Conservation (phyloP, 495 filamentous ascomycete genomes). For the Trichoderma parareesei region DNA sequence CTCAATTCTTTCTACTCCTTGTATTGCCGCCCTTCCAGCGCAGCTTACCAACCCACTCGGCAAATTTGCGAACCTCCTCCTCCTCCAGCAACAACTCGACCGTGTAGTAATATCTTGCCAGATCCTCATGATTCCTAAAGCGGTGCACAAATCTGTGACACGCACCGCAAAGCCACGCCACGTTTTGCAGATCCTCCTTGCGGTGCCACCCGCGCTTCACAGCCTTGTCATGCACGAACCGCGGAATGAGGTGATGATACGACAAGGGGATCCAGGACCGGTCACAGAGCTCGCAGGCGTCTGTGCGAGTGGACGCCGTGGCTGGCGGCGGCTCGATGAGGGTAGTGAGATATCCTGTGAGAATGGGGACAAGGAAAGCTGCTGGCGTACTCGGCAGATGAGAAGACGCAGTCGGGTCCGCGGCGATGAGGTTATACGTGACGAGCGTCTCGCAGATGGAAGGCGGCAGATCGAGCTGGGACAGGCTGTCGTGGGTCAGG, state of each 20-base stretch:
- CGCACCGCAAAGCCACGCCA: conserved; percentile 83
- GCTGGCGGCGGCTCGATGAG: conserved; percentile 52
- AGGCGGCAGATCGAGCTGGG: conserved; percentile 29
- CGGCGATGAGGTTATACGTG: conserved; percentile 48
- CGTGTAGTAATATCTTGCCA: conserved; percentile 66
- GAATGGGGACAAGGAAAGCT: conserved; percentile 52
- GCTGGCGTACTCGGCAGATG: conserved; percentile 8
- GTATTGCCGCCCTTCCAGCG: conserved; percentile 46
- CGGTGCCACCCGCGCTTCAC: conserved; percentile 75
- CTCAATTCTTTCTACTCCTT: not conserved
- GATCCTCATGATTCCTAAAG: conserved; percentile 67
- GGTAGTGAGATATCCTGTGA: conserved; percentile 50
- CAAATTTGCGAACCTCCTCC: conserved; percentile 67
- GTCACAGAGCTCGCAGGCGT: conserved; percentile 74
- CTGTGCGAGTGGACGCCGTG: conserved; percentile 43
- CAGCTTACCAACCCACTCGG: conserved; percentile 54
- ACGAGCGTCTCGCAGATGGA: conserved; percentile 55
- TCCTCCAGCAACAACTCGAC: conserved; percentile 60
- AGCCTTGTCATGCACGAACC: conserved; percentile 67
- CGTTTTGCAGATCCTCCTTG: conserved; percentile 64
- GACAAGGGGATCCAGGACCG: conserved; percentile 68
- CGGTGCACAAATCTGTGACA: conserved; percentile 83
- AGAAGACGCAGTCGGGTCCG: conserved; percentile 26
- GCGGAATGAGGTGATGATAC: conserved; percentile 81
- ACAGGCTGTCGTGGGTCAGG: conserved; percentile 26